Conservation (phyloP, 2,329 filamentous ascomycete genomes). For the Colletotrichum sojae region DNA sequence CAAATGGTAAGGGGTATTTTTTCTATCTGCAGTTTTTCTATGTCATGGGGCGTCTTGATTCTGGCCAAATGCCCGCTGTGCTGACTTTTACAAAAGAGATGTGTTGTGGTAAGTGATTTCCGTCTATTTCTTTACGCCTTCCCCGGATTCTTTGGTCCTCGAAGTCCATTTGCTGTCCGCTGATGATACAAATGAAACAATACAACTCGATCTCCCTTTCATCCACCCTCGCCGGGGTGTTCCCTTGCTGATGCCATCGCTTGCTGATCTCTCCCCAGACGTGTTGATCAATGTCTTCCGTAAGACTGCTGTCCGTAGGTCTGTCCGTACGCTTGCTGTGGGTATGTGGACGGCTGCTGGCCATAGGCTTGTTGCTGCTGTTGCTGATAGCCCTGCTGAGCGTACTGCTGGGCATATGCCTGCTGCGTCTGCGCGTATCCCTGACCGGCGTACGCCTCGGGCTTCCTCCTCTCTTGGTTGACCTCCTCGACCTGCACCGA, state of each 20-base stretch:
- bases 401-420: not conserved
- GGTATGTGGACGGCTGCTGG: not conserved
- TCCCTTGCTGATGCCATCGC: not conserved
- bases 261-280: not conserved
- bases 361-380: conserved; percentile 12
- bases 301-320: conserved; percentile 11
- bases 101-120: not conserved
- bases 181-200: conserved; percentile 16
- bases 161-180: not conserved
- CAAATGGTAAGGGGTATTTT: not conserved
- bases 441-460: not conserved
- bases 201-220: not conserved
- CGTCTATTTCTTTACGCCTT: conserved; percentile 1
- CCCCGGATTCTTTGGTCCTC: not conserved
- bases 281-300: not conserved
- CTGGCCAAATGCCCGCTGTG: not conserved
- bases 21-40: not conserved
- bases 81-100: conserved; percentile 1
- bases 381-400: not conserved
- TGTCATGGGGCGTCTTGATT: not conserved
- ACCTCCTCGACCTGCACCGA: conserved; percentile 15
- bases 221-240: not conserved
- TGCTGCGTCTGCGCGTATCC: not conserved
- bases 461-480: conserved; percentile 6
- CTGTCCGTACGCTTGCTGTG: conserved; percentile 10